Base-by-base conservation (phyloP, 2,329 filamentous ascomycete species). In the Hirsutella rhossiliensis region DNA sequence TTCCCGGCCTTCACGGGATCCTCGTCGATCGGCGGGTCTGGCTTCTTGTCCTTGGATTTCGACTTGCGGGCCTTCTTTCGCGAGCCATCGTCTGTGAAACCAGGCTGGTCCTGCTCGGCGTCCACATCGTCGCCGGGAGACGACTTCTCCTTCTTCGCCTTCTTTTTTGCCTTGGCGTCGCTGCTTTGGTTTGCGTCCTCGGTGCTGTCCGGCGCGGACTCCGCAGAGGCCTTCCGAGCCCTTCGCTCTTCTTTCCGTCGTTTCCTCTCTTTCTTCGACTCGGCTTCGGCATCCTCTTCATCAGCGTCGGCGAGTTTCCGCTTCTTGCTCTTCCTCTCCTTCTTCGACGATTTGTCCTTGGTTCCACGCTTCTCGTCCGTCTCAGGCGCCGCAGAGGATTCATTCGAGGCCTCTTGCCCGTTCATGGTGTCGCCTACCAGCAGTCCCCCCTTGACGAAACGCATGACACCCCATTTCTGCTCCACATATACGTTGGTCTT, bases 391-490 rank as follows among this genome's bases (percentile, higher is more conserved):
- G 44, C 32, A 3, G 43, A 36, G 11, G 23, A 17, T 3, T 52
- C 48, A 7, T 52, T 45, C 41, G 43, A 50, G 18, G 50, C 48
- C 20, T 49, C 53, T 27, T 57, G 50, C 20, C 54, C 68, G 53
- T 73, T 65, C 41, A 77, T 69, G 54, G 76, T 68, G 48, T 78
- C 73, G 30, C 75, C 75, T 20, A 80, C 68, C 29, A 78, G 59
- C 45, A 88, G 74, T 0, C 90, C 92, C n/a, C 87, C 92, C 46
- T 73, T 80, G 20, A 98, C 82, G 62, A 98, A 98, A 41, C 81
- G 78, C 72, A 95, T 86, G 11, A 76, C 72, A 1, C 88, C 88
- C 66, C 81, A 89, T 62, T 81, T 86, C 55, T 76, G 73, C 52
- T 83, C 80, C 44, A 86, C 75, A 58, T 88, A 94, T 39, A 80